Percentiles rank a stretch among this genome's conserved stretches.
phyloP scores from a whole-genome alignment of 371 early-diverging fungal species.

The Lichtheimia ramosa region DNA sequence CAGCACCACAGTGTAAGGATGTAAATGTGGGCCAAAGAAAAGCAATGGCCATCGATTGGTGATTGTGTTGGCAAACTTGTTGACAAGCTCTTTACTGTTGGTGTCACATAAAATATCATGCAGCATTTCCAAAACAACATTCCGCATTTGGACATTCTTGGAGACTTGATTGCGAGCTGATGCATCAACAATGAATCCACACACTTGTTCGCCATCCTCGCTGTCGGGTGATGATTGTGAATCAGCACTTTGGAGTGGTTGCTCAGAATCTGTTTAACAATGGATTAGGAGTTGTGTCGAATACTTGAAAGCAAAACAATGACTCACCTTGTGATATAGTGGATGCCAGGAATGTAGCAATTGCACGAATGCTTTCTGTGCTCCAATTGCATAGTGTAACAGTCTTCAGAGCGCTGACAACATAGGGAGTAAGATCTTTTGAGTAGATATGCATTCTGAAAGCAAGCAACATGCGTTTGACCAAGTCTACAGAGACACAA shows the following conservation, averaged over 20 bases:
- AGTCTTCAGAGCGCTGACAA: constrained; percentile 57
- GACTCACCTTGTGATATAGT: constrained; percentile 61
- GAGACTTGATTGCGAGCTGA: constrained; percentile 17
- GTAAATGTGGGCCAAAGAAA: constrained; percentile 57
- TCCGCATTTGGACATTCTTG: constrained; percentile 60
- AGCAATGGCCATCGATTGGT: constrained; percentile 75
- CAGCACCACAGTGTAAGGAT: constrained; percentile 62
- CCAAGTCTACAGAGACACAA: constrained; percentile 45
- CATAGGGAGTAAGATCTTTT: constrained; percentile 52
- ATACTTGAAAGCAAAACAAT: neutral
- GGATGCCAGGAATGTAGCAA: constrained; percentile 70
- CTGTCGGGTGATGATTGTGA: neutral
- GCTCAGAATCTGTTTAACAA: too few relatives aligned
- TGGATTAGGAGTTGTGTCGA: too few relatives aligned
- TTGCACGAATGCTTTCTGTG: constrained; percentile 62
- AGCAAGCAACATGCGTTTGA: constrained; percentile 64
- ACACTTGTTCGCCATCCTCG: neutral
- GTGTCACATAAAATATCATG: constrained; percentile 65
- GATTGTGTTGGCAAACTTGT: constrained; percentile 61
- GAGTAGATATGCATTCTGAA: constrained; percentile 64
- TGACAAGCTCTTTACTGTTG: constrained; percentile 41
- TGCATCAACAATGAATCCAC: constrained; percentile 43
- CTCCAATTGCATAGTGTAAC: constrained; percentile 62
- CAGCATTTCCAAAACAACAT: constrained; percentile 71
- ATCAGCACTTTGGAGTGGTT: neutral